phyloP scores from a whole-genome alignment of 345 rosid genomes.

The Psidium guajava region DNA sequence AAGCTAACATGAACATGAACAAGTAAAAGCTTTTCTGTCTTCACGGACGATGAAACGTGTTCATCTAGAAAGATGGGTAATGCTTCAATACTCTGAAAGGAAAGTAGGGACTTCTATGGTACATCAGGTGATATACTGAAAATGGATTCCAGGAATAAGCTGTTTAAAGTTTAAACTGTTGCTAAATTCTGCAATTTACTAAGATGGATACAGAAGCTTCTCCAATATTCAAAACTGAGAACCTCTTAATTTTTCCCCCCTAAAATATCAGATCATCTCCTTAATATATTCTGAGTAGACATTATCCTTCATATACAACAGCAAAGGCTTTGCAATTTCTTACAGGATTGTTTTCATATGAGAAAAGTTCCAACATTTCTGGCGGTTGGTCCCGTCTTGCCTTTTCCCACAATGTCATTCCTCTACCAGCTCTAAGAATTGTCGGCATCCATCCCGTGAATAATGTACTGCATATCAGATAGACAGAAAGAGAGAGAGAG shows the following conservation, averaged over 20 bases:
- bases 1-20: background rate
- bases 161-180: background rate
- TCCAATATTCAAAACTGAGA: background rate
- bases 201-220: background rate
- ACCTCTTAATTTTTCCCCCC: background rate
- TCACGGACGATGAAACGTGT: background rate
- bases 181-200: background rate
- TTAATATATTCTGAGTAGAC: background rate
- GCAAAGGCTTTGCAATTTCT: background rate
- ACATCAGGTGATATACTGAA: background rate
- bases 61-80: background rate
- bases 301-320: background rate
- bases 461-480: slow-evolving; percentile 42
- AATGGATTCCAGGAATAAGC: background rate
- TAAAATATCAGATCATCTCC: background rate
- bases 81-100: background rate
- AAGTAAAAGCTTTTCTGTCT: background rate
- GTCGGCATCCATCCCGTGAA: slow-evolving; percentile 90
- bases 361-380: slow-evolving; percentile 60
- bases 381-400: slow-evolving; percentile 39
- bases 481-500: background rate
- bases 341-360: slow-evolving; percentile 70
- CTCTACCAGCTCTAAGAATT: slow-evolving; percentile 76
- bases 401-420: slow-evolving; percentile 69
- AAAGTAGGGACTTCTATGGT: background rate